Base-by-base conservation (phyloP, 2,329 filamentous ascomycete species). In the Davidsoniella virescens region DNA sequence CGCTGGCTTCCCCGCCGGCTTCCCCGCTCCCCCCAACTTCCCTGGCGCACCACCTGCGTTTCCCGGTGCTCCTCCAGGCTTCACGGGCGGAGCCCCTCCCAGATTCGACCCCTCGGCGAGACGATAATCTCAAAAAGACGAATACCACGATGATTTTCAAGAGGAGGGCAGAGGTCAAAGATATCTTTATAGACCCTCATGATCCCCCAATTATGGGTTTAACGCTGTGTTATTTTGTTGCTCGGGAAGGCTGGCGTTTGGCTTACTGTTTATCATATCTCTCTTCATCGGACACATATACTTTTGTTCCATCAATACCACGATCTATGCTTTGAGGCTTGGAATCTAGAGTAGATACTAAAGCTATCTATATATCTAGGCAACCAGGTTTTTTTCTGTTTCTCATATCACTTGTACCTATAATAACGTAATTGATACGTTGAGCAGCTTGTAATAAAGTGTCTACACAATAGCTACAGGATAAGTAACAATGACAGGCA, bases 81-180 rank as follows among this genome's bases (percentile, higher is more conserved):
- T 74, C 62, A 69, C 64, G 54, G 67, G 68, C 57, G 76, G 76
- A 54, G 66, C 66, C 33, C 75, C 80, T 46, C 81, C 82, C 53
- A 84, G 84, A 55, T 90, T 90, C 68, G 82, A 87, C 66, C 80
- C 78, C 54, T 80, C 83, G 52, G 78, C 80, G 49, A 71, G 76
- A 64, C 68, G 73, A 69, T 78, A 69, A 54, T 44, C 33, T 10
- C 10, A 45, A 37, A 39, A 46, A 16, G 29, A 44, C 44, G 33
- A 47, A n/a, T 18, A 45, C 36, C 8, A 50, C 41, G 33, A 40
- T 49, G 16, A 43, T 33, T 20, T 36, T 42, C 9, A 43, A 25
- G 39, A 43, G 23, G 37, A 50, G 38, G 47, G 44, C 33, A 39
- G 40, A 26, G 46, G 26, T 40, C 37, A 16, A 48, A 48, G 46